Evolutionary conservation across 2,329 filamentous ascomycete species (phyloP).

Genomic region (Ceratocystis albifundus): DNA sequence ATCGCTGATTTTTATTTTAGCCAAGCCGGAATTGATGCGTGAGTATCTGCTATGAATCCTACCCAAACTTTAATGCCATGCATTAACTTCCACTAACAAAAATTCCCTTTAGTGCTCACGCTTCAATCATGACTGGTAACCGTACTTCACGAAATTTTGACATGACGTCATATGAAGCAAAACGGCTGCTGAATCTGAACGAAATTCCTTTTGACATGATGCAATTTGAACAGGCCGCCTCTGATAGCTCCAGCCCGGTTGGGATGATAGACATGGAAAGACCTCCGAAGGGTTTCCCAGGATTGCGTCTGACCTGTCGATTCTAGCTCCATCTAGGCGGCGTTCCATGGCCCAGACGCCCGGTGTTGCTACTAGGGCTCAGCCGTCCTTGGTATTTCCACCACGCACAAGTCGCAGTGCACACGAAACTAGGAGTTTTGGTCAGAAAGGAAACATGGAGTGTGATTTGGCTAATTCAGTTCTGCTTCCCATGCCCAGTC

Average conservation of each 20-base stretch:
- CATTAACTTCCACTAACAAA: not conserved
- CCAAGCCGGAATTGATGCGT: constrained; percentile 21
- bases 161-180: constrained; percentile 36
- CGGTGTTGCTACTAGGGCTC: constrained; percentile 38
- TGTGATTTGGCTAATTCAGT: not conserved
- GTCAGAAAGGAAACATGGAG: not conserved
- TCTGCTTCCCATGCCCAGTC: constrained; percentile 4
- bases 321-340: constrained; percentile 39
- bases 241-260: constrained; percentile 31
- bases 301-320: constrained; percentile 38
- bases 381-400: constrained; percentile 20
- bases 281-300: constrained; percentile 29
- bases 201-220: constrained; percentile 29
- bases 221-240: constrained; percentile 30
- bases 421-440: constrained; percentile 7
- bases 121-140: constrained; percentile 25
- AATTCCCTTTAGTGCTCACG: constrained; percentile 10
- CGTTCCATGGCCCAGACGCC: constrained; percentile 40
- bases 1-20: constrained; percentile 21
- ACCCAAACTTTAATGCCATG: not conserved
- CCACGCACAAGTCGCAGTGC: constrained; percentile 7
- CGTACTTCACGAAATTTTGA: constrained; percentile 37
- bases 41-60: constrained; percentile 3
- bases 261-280: constrained; percentile 22
- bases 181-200: constrained; percentile 34